A percentile compares a stretch with the other conserved stretches of the same genome.
These are phyloP conservation scores for Fusarium odoratissimum DNA, from an alignment of 2,329 filamentous ascomycete genomes.

Conservation along the genomic window DNA sequence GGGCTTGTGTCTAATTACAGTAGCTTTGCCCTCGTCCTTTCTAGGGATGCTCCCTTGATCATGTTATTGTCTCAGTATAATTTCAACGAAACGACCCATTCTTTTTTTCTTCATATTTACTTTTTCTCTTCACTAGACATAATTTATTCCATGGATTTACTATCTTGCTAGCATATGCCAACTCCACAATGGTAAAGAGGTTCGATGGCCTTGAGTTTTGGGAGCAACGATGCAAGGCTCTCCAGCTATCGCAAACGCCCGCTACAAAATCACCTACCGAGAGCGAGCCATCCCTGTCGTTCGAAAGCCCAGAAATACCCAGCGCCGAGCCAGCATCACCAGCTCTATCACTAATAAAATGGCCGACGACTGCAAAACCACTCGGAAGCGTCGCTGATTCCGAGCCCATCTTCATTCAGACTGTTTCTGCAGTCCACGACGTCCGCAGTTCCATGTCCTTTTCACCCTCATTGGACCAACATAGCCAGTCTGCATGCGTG, in stretches of 20 bases:
- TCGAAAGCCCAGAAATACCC: neutral
- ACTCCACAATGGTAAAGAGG: conserved; percentile 4
- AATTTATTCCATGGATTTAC: neutral
- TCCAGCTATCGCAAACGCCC: neutral
- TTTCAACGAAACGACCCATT: neutral
- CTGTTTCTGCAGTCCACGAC: conserved; percentile 4
- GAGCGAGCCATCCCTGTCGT: conserved; percentile 1
- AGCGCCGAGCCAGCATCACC: neutral
- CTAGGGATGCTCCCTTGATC: neutral
- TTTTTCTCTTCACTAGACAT: neutral
- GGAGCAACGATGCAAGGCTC: conserved; percentile 10
- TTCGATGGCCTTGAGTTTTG: conserved; percentile 25
- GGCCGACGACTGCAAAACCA: neutral
- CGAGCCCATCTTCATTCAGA: neutral
- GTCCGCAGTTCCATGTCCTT: conserved; percentile 17
- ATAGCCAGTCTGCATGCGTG: conserved; percentile 15
- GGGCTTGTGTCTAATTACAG: conserved; percentile 19
- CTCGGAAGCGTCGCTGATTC: neutral
- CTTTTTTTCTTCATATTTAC: neutral
- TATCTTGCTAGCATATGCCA: neutral
- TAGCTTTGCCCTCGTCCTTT: neutral
- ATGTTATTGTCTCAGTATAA: conserved; percentile 12
- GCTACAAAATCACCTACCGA: neutral
- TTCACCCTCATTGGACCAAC: conserved; percentile 3
- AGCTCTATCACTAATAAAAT: neutral